Percentiles rank a stretch among this genome's conserved stretches.
These are phyloP conservation scores for Naganishia antarctica DNA, from an alignment of 768 basidiomycete species.

Conservation along the genomic window DNA sequence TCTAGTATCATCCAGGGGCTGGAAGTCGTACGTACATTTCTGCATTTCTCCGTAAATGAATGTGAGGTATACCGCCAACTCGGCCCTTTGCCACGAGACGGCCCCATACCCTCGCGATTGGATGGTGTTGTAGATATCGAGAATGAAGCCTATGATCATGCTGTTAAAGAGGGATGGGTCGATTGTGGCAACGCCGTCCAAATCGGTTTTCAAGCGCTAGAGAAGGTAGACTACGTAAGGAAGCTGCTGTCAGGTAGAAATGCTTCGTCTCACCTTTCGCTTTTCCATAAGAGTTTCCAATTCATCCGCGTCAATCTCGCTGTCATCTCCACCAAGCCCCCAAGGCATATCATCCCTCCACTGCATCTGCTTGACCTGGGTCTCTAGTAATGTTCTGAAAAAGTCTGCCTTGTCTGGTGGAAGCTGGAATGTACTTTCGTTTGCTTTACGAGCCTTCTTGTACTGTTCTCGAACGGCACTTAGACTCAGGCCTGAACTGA, in stretches of 20 bases:
- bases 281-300: slow-evolving; percentile 73
- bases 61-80: slow-evolving; percentile 86
- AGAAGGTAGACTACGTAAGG: background rate
- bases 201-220: slow-evolving; percentile 78
- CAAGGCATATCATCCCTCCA: slow-evolving; percentile 63
- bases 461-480: slow-evolving; percentile 55
- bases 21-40: slow-evolving; percentile 60
- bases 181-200: slow-evolving; percentile 79
- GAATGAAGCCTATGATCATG: slow-evolving; percentile 66
- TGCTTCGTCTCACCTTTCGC: slow-evolving; percentile 62
- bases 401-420: slow-evolving; percentile 65
- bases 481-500: background rate
- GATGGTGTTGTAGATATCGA: slow-evolving; percentile 69
- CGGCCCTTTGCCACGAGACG: slow-evolving; percentile 86
- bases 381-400: slow-evolving; percentile 68
- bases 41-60: slow-evolving; percentile 86
- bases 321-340: slow-evolving; percentile 52
- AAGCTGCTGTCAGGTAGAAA: background rate
- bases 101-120: slow-evolving; percentile 55
- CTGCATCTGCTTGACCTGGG: slow-evolving; percentile 79
- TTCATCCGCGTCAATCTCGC: slow-evolving; percentile 67
- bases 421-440: slow-evolving; percentile 60
- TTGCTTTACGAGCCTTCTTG: slow-evolving; percentile 60
- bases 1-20: background rate
- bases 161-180: slow-evolving; percentile 79